A percentile compares a stretch with the other conserved stretches of the same genome.
Conservation (phyloP, 2,329 filamentous ascomycete species). For the Fusarium protoensiforme region DNA sequence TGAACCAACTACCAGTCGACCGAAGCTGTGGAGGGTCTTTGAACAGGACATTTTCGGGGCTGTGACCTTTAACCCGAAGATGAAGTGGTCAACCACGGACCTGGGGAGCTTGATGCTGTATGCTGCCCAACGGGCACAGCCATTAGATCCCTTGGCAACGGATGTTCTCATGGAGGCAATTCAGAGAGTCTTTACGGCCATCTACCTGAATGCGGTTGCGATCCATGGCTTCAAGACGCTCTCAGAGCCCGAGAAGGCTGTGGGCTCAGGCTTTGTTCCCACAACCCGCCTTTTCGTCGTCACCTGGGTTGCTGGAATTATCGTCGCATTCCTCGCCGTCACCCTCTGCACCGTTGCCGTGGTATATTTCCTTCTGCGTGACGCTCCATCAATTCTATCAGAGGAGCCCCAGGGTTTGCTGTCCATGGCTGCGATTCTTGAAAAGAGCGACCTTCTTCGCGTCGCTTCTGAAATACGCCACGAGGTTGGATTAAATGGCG, state of each 20-base stretch:
- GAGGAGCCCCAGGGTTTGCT: constrained; percentile 20
- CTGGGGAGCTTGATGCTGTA: constrained; percentile 16
- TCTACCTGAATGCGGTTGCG: constrained; percentile 6
- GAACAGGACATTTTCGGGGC: constrained; percentile 15
- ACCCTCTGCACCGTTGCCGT: background rate
- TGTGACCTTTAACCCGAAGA: constrained; percentile 11
- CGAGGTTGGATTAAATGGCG: background rate
- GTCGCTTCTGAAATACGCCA: constrained; percentile 3
- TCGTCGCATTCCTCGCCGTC: constrained; percentile 10
- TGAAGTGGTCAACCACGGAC: constrained; percentile 12
- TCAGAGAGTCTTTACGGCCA: constrained; percentile 10
- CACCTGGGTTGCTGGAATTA: constrained; percentile 12
- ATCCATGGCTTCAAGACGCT: constrained; percentile 7
- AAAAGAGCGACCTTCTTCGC: constrained; percentile 8
- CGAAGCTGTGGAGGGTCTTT: constrained; percentile 16
- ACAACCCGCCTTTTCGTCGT: constrained; percentile 18
- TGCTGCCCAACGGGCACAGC: constrained; percentile 1
- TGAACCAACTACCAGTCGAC: constrained; percentile 3
- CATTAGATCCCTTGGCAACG: background rate
- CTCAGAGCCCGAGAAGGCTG: background rate
- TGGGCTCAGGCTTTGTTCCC: background rate
- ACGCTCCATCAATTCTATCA: constrained; percentile 7
- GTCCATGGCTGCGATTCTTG: constrained; percentile 13
- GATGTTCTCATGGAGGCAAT: constrained; percentile 4
- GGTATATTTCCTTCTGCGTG: background rate